These are phyloP conservation scores for Dryas octopetala DNA, from an alignment of 306 rosid species.

Conservation along the genomic window DNA sequence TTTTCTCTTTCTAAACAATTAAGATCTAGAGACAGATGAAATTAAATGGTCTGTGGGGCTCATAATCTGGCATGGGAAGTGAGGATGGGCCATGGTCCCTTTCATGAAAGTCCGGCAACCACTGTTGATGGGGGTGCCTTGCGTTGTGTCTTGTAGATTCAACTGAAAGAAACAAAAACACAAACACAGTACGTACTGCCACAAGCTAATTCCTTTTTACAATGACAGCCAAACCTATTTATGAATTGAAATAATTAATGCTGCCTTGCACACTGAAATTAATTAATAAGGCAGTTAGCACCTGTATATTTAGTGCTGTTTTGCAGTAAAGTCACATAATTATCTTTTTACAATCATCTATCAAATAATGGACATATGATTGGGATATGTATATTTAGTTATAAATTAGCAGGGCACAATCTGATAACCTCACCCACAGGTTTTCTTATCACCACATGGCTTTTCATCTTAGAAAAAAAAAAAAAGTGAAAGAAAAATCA, in stretches of 20 bases:
- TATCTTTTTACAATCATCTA: background rate
- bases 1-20: too few relatives aligned
- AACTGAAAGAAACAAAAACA: background rate
- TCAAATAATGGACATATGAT: too few relatives aligned
- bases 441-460: too few relatives aligned
- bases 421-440: too few relatives aligned
- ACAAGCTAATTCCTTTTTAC: background rate
- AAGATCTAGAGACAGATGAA: background rate
- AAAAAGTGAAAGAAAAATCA: too few relatives aligned
- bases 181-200: background rate
- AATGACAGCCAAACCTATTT: background rate
- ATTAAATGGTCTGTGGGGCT: background rate
- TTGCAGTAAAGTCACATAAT: too few relatives aligned
- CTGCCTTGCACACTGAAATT: too few relatives aligned
- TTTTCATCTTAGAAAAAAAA: too few relatives aligned
- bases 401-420: too few relatives aligned
- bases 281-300: too few relatives aligned
- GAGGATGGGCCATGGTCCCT: background rate
- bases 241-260: background rate
- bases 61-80: background rate
- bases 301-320: too few relatives aligned
- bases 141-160: background rate
- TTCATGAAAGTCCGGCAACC: conserved; percentile 2
- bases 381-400: too few relatives aligned
- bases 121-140: conserved; percentile 9